A percentile compares a stretch with the other conserved stretches of the same genome.
Evolutionary conservation across 768 basidiomycete species (phyloP).

Genomic region (Phlegmacium glaucopus): DNA sequence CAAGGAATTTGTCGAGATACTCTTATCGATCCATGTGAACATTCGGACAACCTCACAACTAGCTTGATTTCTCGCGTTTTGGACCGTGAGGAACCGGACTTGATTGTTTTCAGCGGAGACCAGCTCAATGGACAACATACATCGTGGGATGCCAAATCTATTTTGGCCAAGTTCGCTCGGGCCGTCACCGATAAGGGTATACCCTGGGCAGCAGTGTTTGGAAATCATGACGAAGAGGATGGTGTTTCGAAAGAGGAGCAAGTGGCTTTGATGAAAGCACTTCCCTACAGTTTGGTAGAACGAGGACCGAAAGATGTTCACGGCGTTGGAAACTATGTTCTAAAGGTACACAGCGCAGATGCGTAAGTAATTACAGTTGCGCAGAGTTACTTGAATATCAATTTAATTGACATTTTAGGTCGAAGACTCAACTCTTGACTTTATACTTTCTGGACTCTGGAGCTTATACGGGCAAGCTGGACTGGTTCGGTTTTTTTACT

Average conservation of each 20-base stretch:
- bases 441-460: constrained; percentile 92
- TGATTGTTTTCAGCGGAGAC: constrained; percentile 92
- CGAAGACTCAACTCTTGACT: constrained; percentile 84
- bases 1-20: constrained; percentile 78
- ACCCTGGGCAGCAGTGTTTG: constrained; percentile 92
- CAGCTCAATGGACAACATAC: constrained; percentile 91
- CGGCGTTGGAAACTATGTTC: constrained; percentile 88
- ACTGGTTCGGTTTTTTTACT: constrained; percentile 62
- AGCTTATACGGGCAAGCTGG: constrained; percentile 59
- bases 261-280: constrained; percentile 62
- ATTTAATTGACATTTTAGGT: constrained; percentile 40
- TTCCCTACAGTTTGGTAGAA: constrained; percentile 85
- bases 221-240: constrained; percentile 89
- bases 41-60: constrained; percentile 79
- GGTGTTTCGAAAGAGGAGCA: constrained; percentile 63
- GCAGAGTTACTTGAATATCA: background rate
- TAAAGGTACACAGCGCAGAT: constrained; percentile 83
- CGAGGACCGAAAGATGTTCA: constrained; percentile 80
- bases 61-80: constrained; percentile 68
- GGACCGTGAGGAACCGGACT: constrained; percentile 80
- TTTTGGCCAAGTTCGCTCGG: constrained; percentile 84
- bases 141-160: constrained; percentile 84
- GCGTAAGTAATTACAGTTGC: constrained; percentile 49
- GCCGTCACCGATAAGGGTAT: constrained; percentile 72
- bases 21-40: constrained; percentile 47